Evolutionary conservation across 2,329 filamentous ascomycete species (phyloP), one percentile per base, ranked within the genome.

Genomic region (Penicillium sp.): DNA sequence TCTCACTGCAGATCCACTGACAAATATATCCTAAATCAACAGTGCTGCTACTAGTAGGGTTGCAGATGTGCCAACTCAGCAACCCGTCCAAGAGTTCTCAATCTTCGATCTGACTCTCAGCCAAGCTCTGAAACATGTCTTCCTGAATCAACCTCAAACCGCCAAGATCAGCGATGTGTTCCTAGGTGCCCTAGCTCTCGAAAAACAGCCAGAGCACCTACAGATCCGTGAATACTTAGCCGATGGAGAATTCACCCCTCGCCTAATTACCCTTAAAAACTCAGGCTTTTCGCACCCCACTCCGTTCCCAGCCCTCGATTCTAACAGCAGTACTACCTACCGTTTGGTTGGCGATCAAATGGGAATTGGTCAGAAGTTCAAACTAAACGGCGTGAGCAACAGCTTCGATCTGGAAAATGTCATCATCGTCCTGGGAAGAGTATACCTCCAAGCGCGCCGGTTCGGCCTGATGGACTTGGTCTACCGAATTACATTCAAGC

Each of bases 401-500:
- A 50, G 54, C 6, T 23, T 42, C 2, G 55, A 55, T 13, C 56
- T 64, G 1, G 29, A 31, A 27, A 35, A 42, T 1, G 37, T 37
- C 16, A 60, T 64, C 13, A 4, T 49, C 3, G 27, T 23, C 2
- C 54, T 65, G 2, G 62, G 61, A 5, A 35, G n/a, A 4, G 46
- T 60, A 0, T 64, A 63, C 34, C 18, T 21, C 2, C 50, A 57
- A n/a, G 63, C 60, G 2, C 38, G 51, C 3, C 48, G 46, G 2
- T 55, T 62, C 3, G 45, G 56, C 2, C 27, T 63, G 7, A n/a
- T 21, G 3, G 39, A 44, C 1, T 27, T 66, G 23, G 54, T 58
- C 7, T 50, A 41, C 0, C 18, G 50, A 10, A 55, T 58, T 10
- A 39, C 60, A 0, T 29, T 52, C 23, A 65, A 66, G 34, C 52